phyloP scores from a whole-genome alignment of 2,329 filamentous ascomycete genomes.

The Samsoniella hepiali region DNA sequence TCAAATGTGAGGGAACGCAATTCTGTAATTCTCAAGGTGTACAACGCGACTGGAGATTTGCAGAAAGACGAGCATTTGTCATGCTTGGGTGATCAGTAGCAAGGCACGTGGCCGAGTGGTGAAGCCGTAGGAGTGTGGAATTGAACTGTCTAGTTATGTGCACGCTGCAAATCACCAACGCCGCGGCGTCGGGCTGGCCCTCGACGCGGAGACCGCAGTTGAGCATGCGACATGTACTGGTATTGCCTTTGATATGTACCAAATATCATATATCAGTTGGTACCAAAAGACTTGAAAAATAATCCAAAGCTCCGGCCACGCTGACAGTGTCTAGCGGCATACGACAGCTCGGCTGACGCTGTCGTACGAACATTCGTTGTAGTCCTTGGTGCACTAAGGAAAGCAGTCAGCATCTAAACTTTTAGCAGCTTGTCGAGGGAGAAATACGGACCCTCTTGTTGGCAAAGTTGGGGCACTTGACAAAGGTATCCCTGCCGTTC shows the following conservation, averaged over 20 bases:
- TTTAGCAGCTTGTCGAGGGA: neutral
- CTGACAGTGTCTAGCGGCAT: neutral
- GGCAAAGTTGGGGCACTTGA: conserved; percentile 1
- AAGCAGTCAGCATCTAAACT: neutral
- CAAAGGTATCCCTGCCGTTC: neutral
- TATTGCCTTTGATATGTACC: neutral
- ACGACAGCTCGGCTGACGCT: neutral
- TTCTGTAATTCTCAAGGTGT: neutral
- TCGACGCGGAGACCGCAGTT: neutral
- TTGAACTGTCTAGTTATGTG: neutral
- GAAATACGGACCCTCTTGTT: neutral
- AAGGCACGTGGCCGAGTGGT: neutral
- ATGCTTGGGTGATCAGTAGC: neutral
- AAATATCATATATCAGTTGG: neutral
- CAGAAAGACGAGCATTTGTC: neutral
- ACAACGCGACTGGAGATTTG: neutral
- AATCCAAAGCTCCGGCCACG: neutral
- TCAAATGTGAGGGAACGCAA: neutral
- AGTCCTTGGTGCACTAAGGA: neutral
- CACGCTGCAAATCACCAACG: neutral
- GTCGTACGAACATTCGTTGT: neutral
- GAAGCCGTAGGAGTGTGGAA: neutral
- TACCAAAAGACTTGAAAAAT: neutral
- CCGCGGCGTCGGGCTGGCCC: too few species aligned
- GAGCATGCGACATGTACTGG: neutral